Percentiles rank a stretch among this genome's conserved stretches.
These are phyloP conservation scores for Leccinum pachyderme DNA, from an alignment of 1,284 basidiomycete genomes.

Conservation along the genomic window DNA sequence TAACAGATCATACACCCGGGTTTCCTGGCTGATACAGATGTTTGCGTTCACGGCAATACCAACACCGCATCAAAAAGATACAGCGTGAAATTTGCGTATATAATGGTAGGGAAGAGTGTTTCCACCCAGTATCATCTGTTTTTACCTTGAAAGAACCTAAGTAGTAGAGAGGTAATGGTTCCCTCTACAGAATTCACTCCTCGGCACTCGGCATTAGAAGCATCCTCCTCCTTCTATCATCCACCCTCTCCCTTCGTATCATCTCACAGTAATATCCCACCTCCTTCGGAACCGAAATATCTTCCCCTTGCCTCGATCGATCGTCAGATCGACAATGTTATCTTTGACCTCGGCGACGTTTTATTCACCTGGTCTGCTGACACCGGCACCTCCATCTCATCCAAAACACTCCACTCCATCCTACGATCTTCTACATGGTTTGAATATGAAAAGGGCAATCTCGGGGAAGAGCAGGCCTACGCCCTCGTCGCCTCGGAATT, in stretches of 20 bases:
- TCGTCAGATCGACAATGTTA: constrained; percentile 23
- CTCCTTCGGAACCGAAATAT: constrained; percentile 3
- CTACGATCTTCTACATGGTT: constrained; percentile 22
- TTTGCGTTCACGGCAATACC: not conserved
- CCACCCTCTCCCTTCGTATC: not conserved
- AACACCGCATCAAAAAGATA: not conserved
- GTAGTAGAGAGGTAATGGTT: not conserved
- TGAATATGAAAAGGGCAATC: constrained; percentile 25
- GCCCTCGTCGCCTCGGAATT: constrained; percentile 13
- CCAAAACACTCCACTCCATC: constrained; percentile 13
- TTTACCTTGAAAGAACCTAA: not conserved
- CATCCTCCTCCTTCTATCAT: constrained; percentile 3
- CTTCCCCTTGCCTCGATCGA: not conserved
- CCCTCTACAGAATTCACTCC: not conserved
- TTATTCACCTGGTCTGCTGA: constrained; percentile 25
- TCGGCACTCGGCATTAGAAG: not conserved
- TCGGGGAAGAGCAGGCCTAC: constrained; percentile 17
- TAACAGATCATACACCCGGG: not conserved
- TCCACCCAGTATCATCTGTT: no score
- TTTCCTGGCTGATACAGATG: not conserved
- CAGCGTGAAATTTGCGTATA: not conserved
- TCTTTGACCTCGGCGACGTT: constrained; percentile 26
- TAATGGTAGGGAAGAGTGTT: not conserved
- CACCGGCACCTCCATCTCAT: constrained; percentile 18
- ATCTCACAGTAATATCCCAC: constrained; percentile 1